Evolutionary conservation across 2,329 filamentous ascomycete genomes (phyloP).

Genomic region (Aspergillus proliferans): DNA sequence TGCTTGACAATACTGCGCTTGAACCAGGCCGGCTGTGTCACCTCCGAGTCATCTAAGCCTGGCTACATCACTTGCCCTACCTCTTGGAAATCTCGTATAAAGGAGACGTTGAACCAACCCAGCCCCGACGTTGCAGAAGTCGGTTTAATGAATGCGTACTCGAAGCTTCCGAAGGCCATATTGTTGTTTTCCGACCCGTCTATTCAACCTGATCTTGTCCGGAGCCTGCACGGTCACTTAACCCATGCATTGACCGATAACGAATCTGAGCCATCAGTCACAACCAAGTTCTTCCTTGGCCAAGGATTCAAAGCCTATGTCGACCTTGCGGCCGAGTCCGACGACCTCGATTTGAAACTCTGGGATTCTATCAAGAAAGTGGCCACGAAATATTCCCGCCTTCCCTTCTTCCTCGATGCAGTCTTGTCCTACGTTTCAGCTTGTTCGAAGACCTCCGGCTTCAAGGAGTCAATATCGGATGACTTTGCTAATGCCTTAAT

Average conservation of each 20-base stretch:
- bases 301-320: conserved; percentile 70
- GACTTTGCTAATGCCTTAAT: conserved; percentile 60
- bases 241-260: conserved; percentile 59
- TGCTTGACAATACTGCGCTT: conserved; percentile 64
- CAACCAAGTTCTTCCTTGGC: conserved; percentile 67
- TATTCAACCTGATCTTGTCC: conserved; percentile 59
- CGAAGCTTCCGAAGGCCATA: conserved; percentile 57
- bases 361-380: conserved; percentile 61
- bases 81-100: conserved; percentile 65
- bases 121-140: conserved; percentile 50
- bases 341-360: conserved; percentile 54
- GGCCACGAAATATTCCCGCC: conserved; percentile 59
- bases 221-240: conserved; percentile 60
- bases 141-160: conserved; percentile 61
- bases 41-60: conserved; percentile 37
- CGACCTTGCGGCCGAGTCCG: conserved; percentile 56
- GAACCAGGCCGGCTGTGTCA: conserved; percentile 44
- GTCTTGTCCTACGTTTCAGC: conserved; percentile 47
- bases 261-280: conserved; percentile 53
- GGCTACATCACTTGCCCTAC: conserved; percentile 37
- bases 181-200: conserved; percentile 55
- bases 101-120: conserved; percentile 56
- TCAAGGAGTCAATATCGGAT: conserved; percentile 53
- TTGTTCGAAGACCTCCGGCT: conserved; percentile 20
- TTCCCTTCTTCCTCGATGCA: conserved; percentile 60